Evolutionary conservation across 2,329 filamentous ascomycete species (phyloP), one percentile per base, ranked within the genome.

Genomic region (Beauveria sp.): DNA sequence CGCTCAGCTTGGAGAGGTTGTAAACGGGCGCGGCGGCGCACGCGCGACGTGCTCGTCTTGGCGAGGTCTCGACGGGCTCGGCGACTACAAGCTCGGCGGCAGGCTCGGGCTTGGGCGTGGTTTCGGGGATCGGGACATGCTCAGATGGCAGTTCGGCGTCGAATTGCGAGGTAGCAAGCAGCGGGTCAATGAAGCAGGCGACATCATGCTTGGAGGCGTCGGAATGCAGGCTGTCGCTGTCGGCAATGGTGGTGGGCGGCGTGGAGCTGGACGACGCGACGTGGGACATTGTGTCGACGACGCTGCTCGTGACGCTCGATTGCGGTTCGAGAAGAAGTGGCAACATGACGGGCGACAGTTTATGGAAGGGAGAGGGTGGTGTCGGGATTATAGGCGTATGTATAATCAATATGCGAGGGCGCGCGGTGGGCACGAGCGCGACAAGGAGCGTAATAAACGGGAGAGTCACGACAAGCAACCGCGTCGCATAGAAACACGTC

Each of bases 1-100:
- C 85, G 62, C 79, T 81, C 56, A 89, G 77, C 66, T 83, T 80
- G 64, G 84, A 79, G 18, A 88, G 74, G 67, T 91, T 91, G 74
- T 91, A 91, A 18, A 86, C 82, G 14, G 83, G 80, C 20, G 84
- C 76, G 58, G 78, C 80, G n/a, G 74, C 68, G 64, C 83, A 80
- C 43, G 79, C 75, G 67, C 86, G 83, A 66, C 80, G 80, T 63
- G 82, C 78, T 61, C 84, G 82, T 59, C 48, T 48, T n/a, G 57
- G 57, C 7, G 47, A 52, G 40, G 28, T 18, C 37, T 52, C 34
- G 18, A 12, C 56, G 3, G 55, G 5, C 10, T 18, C 28, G 26
- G 22, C 57, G 28, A 70, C 41, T 18, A 43, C 47, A n/a, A 9
- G 26, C 47, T 51, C 47, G 3, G 26, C 26, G 20, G 22, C 46